Conservation (phyloP, 148 eudicot genomes). For the Chenopodium album region DNA sequence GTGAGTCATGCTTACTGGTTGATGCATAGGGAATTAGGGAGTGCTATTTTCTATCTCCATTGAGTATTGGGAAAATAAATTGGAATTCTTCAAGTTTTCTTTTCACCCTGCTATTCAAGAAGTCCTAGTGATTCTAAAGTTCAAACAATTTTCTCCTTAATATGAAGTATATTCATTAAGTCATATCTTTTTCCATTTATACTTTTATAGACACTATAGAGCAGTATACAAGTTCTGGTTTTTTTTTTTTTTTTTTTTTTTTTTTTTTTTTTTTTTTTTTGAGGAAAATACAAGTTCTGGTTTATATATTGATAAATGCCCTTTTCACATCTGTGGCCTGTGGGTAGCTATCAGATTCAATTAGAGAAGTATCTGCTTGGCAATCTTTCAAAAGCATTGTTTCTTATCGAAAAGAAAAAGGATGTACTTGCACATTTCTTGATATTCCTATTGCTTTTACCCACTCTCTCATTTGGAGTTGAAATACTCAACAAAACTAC, state of each 20-base stretch:
- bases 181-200: neutral
- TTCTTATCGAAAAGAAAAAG: neutral
- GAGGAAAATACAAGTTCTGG: neutral
- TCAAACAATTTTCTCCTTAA: neutral
- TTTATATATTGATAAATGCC: neutral
- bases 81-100: too few relatives aligned
- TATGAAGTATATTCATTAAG: neutral
- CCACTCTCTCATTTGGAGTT: neutral
- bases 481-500: neutral
- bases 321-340: neutral
- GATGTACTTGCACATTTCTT: neutral
- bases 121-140: too few relatives aligned
- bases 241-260: too few relatives aligned
- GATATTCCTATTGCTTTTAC: neutral
- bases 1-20: too few relatives aligned
- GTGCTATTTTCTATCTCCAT: too few relatives aligned
- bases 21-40: too few relatives aligned
- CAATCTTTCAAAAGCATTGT: neutral
- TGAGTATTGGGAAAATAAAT: too few relatives aligned
- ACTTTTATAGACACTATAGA: neutral
- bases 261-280: too few relatives aligned
- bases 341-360: neutral
- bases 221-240: neutral
- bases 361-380: neutral
- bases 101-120: too few relatives aligned